A percentile compares a stretch with the other conserved stretches of the same genome.
These are phyloP conservation scores for Populus simonii DNA, from an alignment of 345 rosid genomes.

Conservation along the genomic window DNA sequence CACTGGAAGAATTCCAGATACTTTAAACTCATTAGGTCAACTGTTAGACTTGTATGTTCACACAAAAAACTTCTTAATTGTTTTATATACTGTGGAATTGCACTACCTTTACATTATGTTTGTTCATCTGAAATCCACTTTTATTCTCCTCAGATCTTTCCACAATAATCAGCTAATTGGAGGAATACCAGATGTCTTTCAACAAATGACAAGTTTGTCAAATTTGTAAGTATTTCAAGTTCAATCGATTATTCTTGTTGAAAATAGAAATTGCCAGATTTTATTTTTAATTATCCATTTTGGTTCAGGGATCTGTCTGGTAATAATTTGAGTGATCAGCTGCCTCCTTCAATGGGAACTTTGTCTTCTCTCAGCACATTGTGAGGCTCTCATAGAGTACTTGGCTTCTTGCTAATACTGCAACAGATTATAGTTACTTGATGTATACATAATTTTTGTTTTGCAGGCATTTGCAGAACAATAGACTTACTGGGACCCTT, in stretches of 20 bases:
- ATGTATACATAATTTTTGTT: neutral
- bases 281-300: constrained; percentile 19
- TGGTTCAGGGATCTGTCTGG: constrained; percentile 69
- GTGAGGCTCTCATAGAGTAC: constrained; percentile 44
- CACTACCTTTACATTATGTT: neutral
- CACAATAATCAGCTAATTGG: constrained; percentile 61
- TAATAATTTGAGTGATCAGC: constrained; percentile 61
- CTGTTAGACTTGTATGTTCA: constrained; percentile 52
- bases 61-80: constrained; percentile 7
- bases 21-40: constrained; percentile 39
- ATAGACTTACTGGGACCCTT: constrained; percentile 67
- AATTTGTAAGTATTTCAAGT: constrained; percentile 46
- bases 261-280: neutral
- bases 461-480: constrained; percentile 80
- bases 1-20: constrained; percentile 57
- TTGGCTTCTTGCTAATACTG: neutral
- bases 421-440: neutral
- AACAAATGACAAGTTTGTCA: constrained; percentile 47
- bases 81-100: neutral
- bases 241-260: neutral
- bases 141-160: constrained; percentile 50
- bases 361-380: constrained; percentile 60
- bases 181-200: constrained; percentile 73
- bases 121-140: constrained; percentile 3
- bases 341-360: constrained; percentile 76